These are phyloP conservation scores for Irpex sp. DNA, from an alignment of 1,284 basidiomycete genomes.

Conservation along the genomic window DNA sequence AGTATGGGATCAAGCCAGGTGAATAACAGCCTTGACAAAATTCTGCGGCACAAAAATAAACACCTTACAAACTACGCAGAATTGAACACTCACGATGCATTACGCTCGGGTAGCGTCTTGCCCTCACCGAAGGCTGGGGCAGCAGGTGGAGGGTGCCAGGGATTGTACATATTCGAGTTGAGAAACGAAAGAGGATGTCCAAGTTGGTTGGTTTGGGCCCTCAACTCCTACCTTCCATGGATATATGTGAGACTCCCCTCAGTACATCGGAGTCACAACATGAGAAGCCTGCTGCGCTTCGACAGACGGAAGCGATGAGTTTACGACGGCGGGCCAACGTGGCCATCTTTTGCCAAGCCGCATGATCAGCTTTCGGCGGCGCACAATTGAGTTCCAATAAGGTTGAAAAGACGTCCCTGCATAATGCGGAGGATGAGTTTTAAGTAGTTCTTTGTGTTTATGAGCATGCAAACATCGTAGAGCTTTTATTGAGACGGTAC, in stretches of 20 bases:
- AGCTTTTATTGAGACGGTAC: no score
- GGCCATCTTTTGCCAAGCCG: neutral
- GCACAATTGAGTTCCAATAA: neutral
- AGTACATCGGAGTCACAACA: no score
- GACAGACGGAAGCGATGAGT: neutral
- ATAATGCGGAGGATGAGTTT: neutral
- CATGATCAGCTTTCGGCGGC: neutral
- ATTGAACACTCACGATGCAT: slow-evolving; percentile 48
- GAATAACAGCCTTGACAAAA: slow-evolving; percentile 42
- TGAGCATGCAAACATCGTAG: no score
- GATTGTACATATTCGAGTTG: slow-evolving; percentile 23
- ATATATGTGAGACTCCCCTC: no score
- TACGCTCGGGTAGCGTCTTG: slow-evolving; percentile 76
- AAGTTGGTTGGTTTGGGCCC: neutral
- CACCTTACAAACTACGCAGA: neutral
- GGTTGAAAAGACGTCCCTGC: no score
- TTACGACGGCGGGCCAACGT: neutral
- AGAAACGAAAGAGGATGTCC: neutral
- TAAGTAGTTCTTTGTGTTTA: neutral
- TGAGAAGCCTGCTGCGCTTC: neutral
- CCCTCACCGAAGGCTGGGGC: slow-evolving; percentile 72
- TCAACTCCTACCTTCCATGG: no score
- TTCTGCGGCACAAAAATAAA: slow-evolving; percentile 20
- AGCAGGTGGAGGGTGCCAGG: slow-evolving; percentile 24
- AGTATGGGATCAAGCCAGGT: slow-evolving; percentile 52